Conservation (phyloP, 2,329 filamentous ascomycete genomes). For the Zalaria sp. region DNA sequence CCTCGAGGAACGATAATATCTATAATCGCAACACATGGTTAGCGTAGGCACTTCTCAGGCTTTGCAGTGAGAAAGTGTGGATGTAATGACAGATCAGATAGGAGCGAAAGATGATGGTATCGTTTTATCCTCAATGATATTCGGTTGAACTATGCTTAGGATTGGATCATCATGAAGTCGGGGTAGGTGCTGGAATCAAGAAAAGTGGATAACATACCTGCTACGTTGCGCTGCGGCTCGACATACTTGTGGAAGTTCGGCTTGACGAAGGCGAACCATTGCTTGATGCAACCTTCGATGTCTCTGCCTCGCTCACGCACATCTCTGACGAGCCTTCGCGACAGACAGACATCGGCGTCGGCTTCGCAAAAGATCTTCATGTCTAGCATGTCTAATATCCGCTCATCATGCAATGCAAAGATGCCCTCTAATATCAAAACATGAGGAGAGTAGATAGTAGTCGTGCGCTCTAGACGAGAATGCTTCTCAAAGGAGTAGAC, state of each 20-base stretch:
- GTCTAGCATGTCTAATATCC: slow-evolving; percentile 76
- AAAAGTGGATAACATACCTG: slow-evolving; percentile 38
- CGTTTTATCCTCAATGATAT: slow-evolving; percentile 19
- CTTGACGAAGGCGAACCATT: slow-evolving; percentile 95
- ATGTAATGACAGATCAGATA: slow-evolving; percentile 15
- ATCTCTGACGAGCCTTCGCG: slow-evolving; percentile 74
- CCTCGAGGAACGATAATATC: slow-evolving; percentile 93
- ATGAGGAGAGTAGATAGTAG: slow-evolving; percentile 87
- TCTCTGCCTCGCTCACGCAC: slow-evolving; percentile 80
- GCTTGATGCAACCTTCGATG: slow-evolving; percentile 91
- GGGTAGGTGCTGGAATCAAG: background rate
- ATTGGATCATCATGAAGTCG: slow-evolving; percentile 19
- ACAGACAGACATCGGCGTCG: slow-evolving; percentile 85
- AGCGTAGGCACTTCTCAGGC: slow-evolving; percentile 2
- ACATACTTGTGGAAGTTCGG: slow-evolving; percentile 93
- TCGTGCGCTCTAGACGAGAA: slow-evolving; percentile 63
- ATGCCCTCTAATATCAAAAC: slow-evolving; percentile 94
- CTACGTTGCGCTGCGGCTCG: slow-evolving; percentile 77
- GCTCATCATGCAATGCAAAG: slow-evolving; percentile 78
- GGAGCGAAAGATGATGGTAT: slow-evolving; percentile 19
- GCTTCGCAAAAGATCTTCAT: slow-evolving; percentile 96
- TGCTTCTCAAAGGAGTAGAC: slow-evolving; percentile 94
- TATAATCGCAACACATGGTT: slow-evolving; percentile 12
- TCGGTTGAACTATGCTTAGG: slow-evolving; percentile 27
- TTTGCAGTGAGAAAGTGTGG: background rate